Base-by-base conservation (phyloP, 352 stramenopile species). In the Thalassiosira oceanica region DNA sequence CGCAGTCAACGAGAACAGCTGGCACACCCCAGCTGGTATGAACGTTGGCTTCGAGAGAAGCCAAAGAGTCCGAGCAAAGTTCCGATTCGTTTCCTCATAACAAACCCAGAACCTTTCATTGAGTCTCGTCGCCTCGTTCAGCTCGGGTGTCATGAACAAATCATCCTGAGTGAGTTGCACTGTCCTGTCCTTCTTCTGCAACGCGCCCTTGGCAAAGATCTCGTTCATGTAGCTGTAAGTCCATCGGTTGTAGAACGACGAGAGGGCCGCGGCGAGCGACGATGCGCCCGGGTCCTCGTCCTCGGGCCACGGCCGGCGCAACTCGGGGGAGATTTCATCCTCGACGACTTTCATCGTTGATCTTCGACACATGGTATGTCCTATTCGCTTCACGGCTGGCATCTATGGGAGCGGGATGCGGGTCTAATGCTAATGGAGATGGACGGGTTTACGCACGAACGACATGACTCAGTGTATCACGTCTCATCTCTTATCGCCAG, bases 161-260 rank as follows among this genome's bases (percentile, higher is more conserved):
- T 86, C 74, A 33, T 77, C 36, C n/a, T 80, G 56, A 10, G 61
- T 73, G 13, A 86, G 29, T 27, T 74, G 51, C 23, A 37, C 31
- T 2, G 57, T 50, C 13, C 48, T 53, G 24, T 74, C 16, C 29
- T 57, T 10, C 42, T 76, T 77, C 52, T 69, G 58, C 28, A 28
- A 15, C 8, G 55, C 52, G 20, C 75, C 79, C 43, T 81, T 76
- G 8, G 11, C 2, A 3, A 87, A 66, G 8, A 87, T 54, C 37
- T 35, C 28, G 31, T 73, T 72, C 74, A 87, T 84, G 50, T 87
- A 87, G 2, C 61, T 64, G 66, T 82, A 87, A 1, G 72, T 86
- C 78, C 74, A 86, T 37, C 31, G 26, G 18, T 56, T 52, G 20
- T 57, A 78, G 1, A 72, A 61, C 0, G n/a, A n/a, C n/a, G 60